Percentiles rank a stretch among this genome's conserved stretches.
Evolutionary conservation across 352 stramenopile genomes (phyloP).

Genomic region (Aphanomyces cochlioides): DNA sequence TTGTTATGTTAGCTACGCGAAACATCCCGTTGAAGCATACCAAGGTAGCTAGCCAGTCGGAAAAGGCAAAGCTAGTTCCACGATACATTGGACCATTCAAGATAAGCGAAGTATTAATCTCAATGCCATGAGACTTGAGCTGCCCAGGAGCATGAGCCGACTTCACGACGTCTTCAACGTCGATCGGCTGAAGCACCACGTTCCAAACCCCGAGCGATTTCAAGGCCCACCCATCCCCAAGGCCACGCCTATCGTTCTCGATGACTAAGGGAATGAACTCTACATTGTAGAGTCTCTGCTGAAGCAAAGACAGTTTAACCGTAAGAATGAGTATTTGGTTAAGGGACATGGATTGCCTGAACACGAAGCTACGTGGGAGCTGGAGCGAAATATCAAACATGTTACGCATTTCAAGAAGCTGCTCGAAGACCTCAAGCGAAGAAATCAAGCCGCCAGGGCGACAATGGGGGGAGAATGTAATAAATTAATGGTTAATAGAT

Average conservation of each 20-base stretch:
- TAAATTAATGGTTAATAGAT: not conserved
- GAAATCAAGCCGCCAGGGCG: not conserved
- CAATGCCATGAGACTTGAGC: not conserved
- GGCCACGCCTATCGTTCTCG: not conserved
- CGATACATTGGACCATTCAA: not conserved
- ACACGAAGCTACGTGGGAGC: not conserved
- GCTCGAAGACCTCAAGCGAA: not conserved
- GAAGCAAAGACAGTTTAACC: not conserved
- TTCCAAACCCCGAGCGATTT: not conserved
- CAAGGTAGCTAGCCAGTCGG: not conserved
- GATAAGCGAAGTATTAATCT: not conserved
- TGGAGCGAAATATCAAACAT: not conserved
- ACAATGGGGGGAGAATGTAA: not conserved
- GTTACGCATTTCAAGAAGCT: not conserved
- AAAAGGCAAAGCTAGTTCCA: not conserved
- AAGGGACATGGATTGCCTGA: not conserved
- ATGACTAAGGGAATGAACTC: not conserved
- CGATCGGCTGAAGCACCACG: not conserved
- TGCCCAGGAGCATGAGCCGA: not conserved
- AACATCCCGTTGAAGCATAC: slow-evolving; percentile 10
- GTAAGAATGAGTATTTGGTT: not conserved
- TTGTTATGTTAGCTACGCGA: slow-evolving; percentile 2
- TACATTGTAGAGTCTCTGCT: not conserved
- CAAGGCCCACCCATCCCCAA: not conserved
- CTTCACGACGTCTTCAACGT: not conserved